Base-by-base conservation (phyloP, 2,329 filamentous ascomycete species). In the Aspergillus ibericus region DNA sequence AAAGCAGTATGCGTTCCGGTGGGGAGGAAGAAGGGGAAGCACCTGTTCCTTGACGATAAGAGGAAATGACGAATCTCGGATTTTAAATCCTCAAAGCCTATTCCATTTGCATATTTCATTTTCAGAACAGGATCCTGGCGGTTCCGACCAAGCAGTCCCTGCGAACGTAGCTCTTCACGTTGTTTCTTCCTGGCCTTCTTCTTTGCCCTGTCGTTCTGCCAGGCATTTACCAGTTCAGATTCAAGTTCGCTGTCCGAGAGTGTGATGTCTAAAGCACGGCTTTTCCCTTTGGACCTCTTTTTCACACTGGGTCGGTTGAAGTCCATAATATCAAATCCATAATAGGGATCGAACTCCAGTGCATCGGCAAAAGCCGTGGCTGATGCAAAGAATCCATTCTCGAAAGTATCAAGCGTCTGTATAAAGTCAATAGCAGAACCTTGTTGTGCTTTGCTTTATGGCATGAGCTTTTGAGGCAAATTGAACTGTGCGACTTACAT, bases 251-350 rank as follows among this genome's bases (percentile, higher is more conserved):
- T 85, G 66, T 93, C 90, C 0, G 83, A 85, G 8, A 89, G 72
- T 20, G 84, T 78, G 55, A 87, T 78, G 4, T 80, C 78, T 47
- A 82, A 73, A 53, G 82, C 78, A 47, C 79, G 81, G 61, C 84
- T 83, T 13, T 82, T 80, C 44, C 85, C 86, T 72, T 90, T 91
- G 63, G 83, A 79, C 68, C 85, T 88, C 61, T 82, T 85, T 56
- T 81, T 83, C 5, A 92, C 73, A 54, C 86, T 91, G 1, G 88
- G 86, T 25, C 87, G 82, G 15, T 90, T 84, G 76, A 90, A 91
- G 68, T 96, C 91, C 88, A 95, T 93, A 46, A 96, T 80, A 69
- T 96, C 92, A 63, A 96, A 88, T 8, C 86, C 89, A 60, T 88
- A 86, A 60, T 86, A 84, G 1, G 84, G 82, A 63, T 85, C 82